These are phyloP conservation scores for Populus alba DNA, from an alignment of 345 rosid species.

Conservation along the genomic window DNA sequence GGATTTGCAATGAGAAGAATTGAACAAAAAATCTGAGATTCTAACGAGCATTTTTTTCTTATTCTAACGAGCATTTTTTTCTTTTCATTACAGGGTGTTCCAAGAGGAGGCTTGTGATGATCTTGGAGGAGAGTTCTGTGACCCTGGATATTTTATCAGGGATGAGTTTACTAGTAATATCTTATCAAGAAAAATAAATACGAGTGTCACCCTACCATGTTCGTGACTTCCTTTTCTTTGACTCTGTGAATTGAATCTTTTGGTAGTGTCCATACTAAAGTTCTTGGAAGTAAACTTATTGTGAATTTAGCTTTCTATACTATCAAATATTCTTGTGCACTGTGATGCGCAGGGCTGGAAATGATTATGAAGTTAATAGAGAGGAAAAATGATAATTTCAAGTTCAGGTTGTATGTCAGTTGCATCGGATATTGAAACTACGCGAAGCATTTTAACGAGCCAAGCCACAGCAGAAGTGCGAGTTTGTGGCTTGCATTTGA, in stretches of 20 bases:
- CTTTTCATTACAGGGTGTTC: constrained; percentile 51
- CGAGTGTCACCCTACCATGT: not conserved
- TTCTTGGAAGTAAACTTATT: not conserved
- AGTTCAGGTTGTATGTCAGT: not conserved
- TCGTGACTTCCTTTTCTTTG: not conserved
- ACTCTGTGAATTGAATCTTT: not conserved
- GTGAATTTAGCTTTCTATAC: not conserved
- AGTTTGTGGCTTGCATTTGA: not conserved
- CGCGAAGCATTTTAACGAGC: not conserved
- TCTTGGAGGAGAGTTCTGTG: constrained; percentile 93
- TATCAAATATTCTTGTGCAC: not conserved
- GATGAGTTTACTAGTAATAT: constrained; percentile 30
- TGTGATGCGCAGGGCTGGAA: not conserved
- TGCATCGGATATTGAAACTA: not conserved
- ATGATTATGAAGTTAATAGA: not conserved
- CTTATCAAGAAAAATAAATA: not conserved
- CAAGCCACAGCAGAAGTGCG: not conserved
- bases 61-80: not conserved
- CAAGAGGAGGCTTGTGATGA: constrained; percentile 82
- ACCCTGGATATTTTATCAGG: constrained; percentile 44
- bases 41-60: not conserved
- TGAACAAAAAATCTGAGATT: not conserved
- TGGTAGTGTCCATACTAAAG: not conserved
- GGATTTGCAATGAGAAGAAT: not conserved
- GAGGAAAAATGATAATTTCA: not conserved